These are phyloP conservation scores for Paraurostyla sp. DNA, from an alignment of 73 alveolate genomes.

Conservation along the genomic window DNA sequence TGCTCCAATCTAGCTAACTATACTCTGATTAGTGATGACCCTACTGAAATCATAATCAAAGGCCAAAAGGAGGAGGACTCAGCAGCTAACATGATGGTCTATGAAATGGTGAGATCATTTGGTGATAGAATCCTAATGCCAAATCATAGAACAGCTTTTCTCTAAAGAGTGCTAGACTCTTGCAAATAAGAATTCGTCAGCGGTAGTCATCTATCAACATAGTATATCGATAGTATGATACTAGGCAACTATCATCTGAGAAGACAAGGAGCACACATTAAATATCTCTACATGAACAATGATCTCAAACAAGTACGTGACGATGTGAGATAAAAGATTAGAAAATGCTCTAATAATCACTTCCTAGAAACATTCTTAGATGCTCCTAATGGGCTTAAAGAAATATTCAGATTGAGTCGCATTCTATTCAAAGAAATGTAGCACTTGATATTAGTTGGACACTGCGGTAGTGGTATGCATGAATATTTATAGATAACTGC, in stretches of 20 bases:
- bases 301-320: background rate
- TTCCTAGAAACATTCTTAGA: slow-evolving; percentile 66
- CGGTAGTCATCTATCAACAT: slow-evolving; percentile 34
- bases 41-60: background rate
- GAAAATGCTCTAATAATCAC: slow-evolving; percentile 48
- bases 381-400: slow-evolving; percentile 64
- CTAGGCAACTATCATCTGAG: slow-evolving; percentile 70
- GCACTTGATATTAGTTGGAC: slow-evolving; percentile 58
- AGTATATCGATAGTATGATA: slow-evolving; percentile 22
- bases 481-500: slow-evolving; percentile 69
- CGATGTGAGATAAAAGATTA: slow-evolving; percentile 51
- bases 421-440: slow-evolving; percentile 54
- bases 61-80: slow-evolving; percentile 72
- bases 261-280: slow-evolving; percentile 33
- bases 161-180: slow-evolving; percentile 55
- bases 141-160: slow-evolving; percentile 7
- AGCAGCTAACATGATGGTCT: slow-evolving; percentile 63
- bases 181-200: slow-evolving; percentile 59
- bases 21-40: slow-evolving; percentile 48
- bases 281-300: slow-evolving; percentile 39
- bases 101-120: slow-evolving; percentile 58
- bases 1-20: slow-evolving; percentile 40
- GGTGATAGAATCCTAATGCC: slow-evolving; percentile 70
- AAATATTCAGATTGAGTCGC: slow-evolving; percentile 65
- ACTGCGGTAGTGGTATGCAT: slow-evolving; percentile 50